These are phyloP conservation scores for Phylloporus scabripes DNA, from an alignment of 768 basidiomycete species.

Conservation along the genomic window DNA sequence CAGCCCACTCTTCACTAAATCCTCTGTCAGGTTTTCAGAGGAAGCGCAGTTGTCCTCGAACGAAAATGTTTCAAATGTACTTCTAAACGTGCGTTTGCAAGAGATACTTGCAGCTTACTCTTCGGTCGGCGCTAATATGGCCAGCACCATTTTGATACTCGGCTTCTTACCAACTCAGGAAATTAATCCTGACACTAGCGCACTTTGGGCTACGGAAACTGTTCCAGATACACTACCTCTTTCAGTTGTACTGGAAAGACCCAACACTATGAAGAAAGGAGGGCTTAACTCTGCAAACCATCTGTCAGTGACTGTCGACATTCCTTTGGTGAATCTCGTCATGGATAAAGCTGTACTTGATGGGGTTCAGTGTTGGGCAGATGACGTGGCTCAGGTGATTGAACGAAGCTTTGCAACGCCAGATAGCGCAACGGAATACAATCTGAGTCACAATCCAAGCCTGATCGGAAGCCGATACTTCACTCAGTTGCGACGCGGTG, in stretches of 20 bases:
- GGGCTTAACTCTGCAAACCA: slow-evolving; percentile 2
- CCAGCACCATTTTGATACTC: slow-evolving; percentile 45
- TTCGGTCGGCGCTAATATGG: slow-evolving; percentile 33
- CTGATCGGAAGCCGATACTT: slow-evolving; percentile 81
- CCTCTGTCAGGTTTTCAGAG: slow-evolving; percentile 28
- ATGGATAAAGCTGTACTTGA: slow-evolving; percentile 66
- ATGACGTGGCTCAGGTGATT: slow-evolving; percentile 73
- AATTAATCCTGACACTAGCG: slow-evolving; percentile 11
- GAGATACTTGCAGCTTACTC: slow-evolving; percentile 50
- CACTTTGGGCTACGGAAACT: slow-evolving; percentile 24
- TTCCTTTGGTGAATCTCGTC: slow-evolving; percentile 62
- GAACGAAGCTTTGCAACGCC: slow-evolving; percentile 36
- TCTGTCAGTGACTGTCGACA: slow-evolving; percentile 24
- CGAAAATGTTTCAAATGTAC: slow-evolving; percentile 5
- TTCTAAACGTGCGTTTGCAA: slow-evolving; percentile 39
- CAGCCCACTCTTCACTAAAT: slow-evolving; percentile 15
- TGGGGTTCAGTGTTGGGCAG: slow-evolving; percentile 80
- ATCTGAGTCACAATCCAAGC: slow-evolving; percentile 50
- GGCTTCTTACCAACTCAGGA: slow-evolving; percentile 36
- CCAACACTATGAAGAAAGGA: background rate
- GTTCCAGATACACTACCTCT: slow-evolving; percentile 14
- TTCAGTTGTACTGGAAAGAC: slow-evolving; percentile 18
- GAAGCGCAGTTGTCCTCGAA: slow-evolving; percentile 6
- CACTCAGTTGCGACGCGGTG: slow-evolving; percentile 33
- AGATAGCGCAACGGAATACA: slow-evolving; percentile 25